phyloP scores from a whole-genome alignment of 345 rosid genomes.

The Eucalyptus pumila region DNA sequence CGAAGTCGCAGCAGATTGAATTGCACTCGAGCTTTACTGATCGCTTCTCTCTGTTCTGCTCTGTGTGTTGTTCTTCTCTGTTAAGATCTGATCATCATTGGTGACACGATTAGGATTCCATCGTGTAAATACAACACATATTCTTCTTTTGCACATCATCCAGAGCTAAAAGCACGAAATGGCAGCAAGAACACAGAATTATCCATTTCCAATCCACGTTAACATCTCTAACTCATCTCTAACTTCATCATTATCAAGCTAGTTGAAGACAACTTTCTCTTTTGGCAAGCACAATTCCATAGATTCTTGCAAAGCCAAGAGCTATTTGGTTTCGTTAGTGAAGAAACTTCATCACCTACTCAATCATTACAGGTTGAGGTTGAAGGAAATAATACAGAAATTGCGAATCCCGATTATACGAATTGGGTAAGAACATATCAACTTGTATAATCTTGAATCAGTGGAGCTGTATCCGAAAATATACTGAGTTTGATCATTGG shows the following conservation, averaged over 20 bases:
- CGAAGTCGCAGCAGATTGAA: too few species aligned
- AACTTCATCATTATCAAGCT: not conserved
- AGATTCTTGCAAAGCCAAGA: slow-evolving; percentile 8
- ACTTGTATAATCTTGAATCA: not conserved
- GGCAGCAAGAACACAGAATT: too few species aligned
- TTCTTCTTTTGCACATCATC: too few species aligned
- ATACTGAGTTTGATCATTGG: not conserved
- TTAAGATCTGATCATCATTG: too few species aligned
- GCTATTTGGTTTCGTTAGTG: not conserved
- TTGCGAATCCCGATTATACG: rapidly evolving
- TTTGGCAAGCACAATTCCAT: not conserved
- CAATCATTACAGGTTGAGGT: not conserved
- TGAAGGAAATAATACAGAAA: too few species aligned
- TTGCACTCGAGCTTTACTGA: too few species aligned
- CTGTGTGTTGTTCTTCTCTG: too few species aligned
- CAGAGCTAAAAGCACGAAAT: too few species aligned
- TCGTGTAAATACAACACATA: too few species aligned
- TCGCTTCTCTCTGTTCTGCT: rapidly evolving
- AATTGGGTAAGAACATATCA: not conserved
- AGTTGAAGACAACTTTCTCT: not conserved
- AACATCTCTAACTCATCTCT: not conserved
- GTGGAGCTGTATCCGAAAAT: not conserved
- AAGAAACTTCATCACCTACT: rapidly evolving
- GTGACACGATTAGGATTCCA: too few species aligned
- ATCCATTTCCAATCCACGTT: too few species aligned